These are phyloP conservation scores for Musa acuminata DNA, from an alignment of 176 grass and related monocot species.

Conservation along the genomic window DNA sequence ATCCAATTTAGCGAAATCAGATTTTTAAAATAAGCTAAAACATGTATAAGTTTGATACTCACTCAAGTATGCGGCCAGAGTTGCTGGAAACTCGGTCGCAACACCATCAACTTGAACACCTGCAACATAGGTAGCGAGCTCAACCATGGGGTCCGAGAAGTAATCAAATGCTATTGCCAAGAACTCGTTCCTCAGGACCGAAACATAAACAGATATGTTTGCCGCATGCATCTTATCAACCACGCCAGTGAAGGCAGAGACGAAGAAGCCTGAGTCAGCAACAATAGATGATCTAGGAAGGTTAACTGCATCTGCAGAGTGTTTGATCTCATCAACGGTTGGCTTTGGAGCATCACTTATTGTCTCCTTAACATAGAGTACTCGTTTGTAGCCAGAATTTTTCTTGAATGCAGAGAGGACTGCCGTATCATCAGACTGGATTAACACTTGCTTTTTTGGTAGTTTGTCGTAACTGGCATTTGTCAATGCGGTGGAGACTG, in stretches of 20 bases:
- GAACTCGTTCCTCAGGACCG: conserved; percentile 81
- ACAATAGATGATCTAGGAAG: conserved; percentile 39
- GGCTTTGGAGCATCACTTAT: conserved; percentile 46
- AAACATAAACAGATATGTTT: conserved; percentile 53
- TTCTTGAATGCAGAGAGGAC: conserved; percentile 65
- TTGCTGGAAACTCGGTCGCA: conserved; percentile 68
- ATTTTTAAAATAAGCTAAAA: neutral
- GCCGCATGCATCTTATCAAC: conserved; percentile 35
- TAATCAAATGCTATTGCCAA: conserved; percentile 64
- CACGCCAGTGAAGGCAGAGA: conserved; percentile 49
- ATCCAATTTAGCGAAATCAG: too few species aligned
- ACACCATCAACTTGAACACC: conserved; percentile 43
- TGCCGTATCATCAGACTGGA: conserved; percentile 69
- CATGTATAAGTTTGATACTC: conserved; percentile 17
- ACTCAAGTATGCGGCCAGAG: conserved; percentile 69
- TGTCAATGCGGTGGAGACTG: conserved; percentile 44
- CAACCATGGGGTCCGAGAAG: conserved; percentile 63
- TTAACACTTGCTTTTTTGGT: conserved; percentile 34
- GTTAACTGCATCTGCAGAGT: conserved; percentile 37
- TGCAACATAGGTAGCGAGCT: conserved; percentile 46
- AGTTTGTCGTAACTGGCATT: conserved; percentile 71
- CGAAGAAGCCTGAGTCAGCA: conserved; percentile 46
- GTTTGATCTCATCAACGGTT: conserved; percentile 53
- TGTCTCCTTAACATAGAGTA: conserved; percentile 35
- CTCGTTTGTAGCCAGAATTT: conserved; percentile 36